Evolutionary conservation across 805 yeast genomes (phyloP), one percentile per base, ranked within the genome.

Genomic region (Candida silvatica): DNA sequence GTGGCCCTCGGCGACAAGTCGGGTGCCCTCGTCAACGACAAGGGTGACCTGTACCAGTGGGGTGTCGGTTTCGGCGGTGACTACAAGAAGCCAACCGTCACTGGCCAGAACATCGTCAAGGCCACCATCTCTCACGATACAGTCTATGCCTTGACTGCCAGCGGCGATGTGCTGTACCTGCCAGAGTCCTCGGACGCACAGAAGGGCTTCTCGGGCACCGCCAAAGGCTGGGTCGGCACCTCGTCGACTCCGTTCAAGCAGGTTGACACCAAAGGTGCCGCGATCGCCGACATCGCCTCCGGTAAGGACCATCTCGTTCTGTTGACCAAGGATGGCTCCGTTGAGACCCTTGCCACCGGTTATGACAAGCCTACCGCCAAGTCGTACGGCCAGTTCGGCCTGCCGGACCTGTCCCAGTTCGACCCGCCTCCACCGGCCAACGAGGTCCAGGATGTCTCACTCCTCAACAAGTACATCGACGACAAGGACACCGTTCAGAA

Each of bases 21-120:
- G 6, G 77, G 71, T 20, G 58, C 67, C 4, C 86, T 86, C 0
- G 71, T 85, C 14, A 72, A 77, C 40, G 65, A 66, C 1, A 70
- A 69, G 12, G 97, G 97, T 15, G 71, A 80, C 47, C 64, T 86
- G 22, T 76, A 74, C 37, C 82, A 80, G 50, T 85, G 88, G 83
- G 75, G 77, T n/a, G 48, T 54, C 20, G 70, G 67, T 1, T 56
- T 51, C 26, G 40, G 37, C 17, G 56, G 51, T 4, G 49, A 51
- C 30, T 42, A 48, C 0, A 29, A 39, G 3, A 48, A 41, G 24
- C 49, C 58, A 16, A 58, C 75, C 3, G 41, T 80, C 14, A 62
- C 58, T 31, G 77, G 76, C 6, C 64, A 72, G 43, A 53, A 67
- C 6, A 49, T 80, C 20, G 41, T 37, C 2, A 51, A 60, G 17